Conservation (phyloP, 2,329 filamentous ascomycete species). For the Ophiocordyceps robertsii region DNA sequence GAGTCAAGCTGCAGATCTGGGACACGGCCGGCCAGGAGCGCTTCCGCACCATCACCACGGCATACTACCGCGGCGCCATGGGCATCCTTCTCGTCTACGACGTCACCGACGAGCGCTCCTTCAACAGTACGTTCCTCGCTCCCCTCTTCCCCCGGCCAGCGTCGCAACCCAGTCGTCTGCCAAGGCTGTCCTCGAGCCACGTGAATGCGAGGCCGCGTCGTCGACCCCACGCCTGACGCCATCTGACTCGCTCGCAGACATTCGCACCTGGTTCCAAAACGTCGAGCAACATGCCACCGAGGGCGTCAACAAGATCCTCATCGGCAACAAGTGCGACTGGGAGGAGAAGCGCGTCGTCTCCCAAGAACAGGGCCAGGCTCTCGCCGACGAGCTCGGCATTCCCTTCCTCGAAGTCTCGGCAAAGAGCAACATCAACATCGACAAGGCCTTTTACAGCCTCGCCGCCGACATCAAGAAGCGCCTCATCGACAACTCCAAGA, state of each 20-base stretch:
- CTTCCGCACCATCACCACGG: slow-evolving; percentile 96
- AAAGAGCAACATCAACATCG: slow-evolving; percentile 99
- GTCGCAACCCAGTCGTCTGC: background rate
- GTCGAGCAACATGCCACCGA: slow-evolving; percentile 97
- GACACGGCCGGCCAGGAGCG: slow-evolving; percentile 97
- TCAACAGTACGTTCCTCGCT: slow-evolving; percentile 59
- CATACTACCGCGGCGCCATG: slow-evolving; percentile 98
- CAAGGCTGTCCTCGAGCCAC: background rate
- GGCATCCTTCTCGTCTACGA: slow-evolving; percentile 96
- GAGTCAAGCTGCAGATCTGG: slow-evolving; percentile 99
- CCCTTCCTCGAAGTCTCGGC: slow-evolving; percentile 97
- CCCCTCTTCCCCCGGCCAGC: background rate
- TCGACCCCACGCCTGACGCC: background rate
- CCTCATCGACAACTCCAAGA: slow-evolving; percentile 82
- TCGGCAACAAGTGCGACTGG: slow-evolving; percentile 99
- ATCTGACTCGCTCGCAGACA: slow-evolving; percentile 46
- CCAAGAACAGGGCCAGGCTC: slow-evolving; percentile 81
- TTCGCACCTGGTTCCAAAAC: slow-evolving; percentile 98
- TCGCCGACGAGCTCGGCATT: slow-evolving; percentile 92
- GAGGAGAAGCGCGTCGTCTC: slow-evolving; percentile 95
- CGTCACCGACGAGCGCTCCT: slow-evolving; percentile 90
- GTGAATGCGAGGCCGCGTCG: background rate
- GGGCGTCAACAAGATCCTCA: slow-evolving; percentile 98
- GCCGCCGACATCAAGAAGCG: slow-evolving; percentile 97
- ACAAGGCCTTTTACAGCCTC: slow-evolving; percentile 94